Base-by-base conservation (phyloP, 352 stramenopile genomes). In the Lagenidium sp. region DNA sequence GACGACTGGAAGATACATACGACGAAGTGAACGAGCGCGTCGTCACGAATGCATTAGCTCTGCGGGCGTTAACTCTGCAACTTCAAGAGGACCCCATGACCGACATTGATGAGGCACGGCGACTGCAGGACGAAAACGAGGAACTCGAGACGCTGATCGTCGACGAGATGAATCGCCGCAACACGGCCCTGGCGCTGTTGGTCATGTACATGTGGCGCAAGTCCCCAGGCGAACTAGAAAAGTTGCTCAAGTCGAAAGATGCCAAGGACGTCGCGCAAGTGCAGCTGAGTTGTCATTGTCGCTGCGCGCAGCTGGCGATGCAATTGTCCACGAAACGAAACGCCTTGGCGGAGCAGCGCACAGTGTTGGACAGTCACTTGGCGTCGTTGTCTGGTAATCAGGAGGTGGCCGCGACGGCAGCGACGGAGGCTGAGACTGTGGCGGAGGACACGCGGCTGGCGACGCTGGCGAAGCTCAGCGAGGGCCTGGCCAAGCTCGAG, bases 181-280 rank as follows among this genome's bases (percentile, higher is more conserved):
- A 82, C 48, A 53, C 61, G 16, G 61, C 57, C 22, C 47, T 80
- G 6, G 67, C 72, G 3, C 50, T 64, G 50, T 41, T 82, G 2
- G 64, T 62, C 6, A 57, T 53, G 21, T 63, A 70, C 30, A 37
- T 52, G 18, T 68, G 56, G 55, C 36, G 29, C 15, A 19, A 55
- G 15, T 24, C 43, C 5, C 36, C 5, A 2, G 7, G 34, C 8
- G 21, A 18, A 16, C 18, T 56, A 11, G 28, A 36, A n/a, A n/a
- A 42, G 3, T 24, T 38, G 2, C 8, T 46, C 2, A 19, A 7
- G 6, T 16, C 37, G 6, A 2, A 8, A 12, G 19, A 13, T 16
- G 35, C 34, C 1, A 34, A 11, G 5, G 41, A 55, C 22, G 48
- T 50, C 15, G 4, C 25, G 5, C 34, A 38, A 13, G 28, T 45